These are phyloP conservation scores for Calendula officinalis DNA, from an alignment of 129 eudicot species.

Conservation along the genomic window DNA sequence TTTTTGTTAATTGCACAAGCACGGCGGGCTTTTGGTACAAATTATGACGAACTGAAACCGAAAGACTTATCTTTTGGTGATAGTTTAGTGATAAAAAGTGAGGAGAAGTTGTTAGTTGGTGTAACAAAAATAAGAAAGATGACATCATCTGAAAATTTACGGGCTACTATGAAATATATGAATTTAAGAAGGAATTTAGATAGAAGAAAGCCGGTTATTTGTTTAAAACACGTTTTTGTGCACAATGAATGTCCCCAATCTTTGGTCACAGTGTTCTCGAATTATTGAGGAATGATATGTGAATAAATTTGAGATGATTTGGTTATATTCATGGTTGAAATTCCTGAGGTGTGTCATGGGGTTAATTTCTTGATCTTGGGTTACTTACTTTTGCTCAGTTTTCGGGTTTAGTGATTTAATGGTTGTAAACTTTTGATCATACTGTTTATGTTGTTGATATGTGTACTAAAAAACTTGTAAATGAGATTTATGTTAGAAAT, in stretches of 20 bases:
- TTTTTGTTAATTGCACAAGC: slow-evolving; percentile 35
- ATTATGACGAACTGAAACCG: slow-evolving; percentile 19
- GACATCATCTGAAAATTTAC: slow-evolving; percentile 38
- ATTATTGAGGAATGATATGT: slow-evolving; percentile 10
- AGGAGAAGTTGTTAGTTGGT: slow-evolving; percentile 23
- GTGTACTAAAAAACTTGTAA: background rate
- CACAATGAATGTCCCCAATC: slow-evolving; percentile 31
- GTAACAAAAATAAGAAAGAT: slow-evolving; percentile 25
- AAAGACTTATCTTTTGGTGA: background rate
- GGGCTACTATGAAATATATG: slow-evolving; percentile 31
- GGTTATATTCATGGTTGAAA: background rate
- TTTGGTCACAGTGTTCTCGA: slow-evolving; percentile 35
- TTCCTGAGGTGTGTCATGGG: background rate
- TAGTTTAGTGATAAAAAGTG: slow-evolving; percentile 9
- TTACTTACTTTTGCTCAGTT: background rate
- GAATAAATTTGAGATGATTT: background rate
- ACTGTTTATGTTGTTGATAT: background rate
- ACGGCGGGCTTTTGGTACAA: slow-evolving; percentile 34
- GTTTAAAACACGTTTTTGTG: slow-evolving; percentile 35
- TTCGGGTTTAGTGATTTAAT: background rate
- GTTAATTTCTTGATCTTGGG: background rate
- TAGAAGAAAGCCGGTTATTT: slow-evolving; percentile 24
- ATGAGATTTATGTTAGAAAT: background rate
- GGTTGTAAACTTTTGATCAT: background rate
- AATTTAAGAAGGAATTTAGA: slow-evolving; percentile 34